Base-by-base conservation (phyloP, 2,329 filamentous ascomycete species). In the Xylaria sp. region DNA sequence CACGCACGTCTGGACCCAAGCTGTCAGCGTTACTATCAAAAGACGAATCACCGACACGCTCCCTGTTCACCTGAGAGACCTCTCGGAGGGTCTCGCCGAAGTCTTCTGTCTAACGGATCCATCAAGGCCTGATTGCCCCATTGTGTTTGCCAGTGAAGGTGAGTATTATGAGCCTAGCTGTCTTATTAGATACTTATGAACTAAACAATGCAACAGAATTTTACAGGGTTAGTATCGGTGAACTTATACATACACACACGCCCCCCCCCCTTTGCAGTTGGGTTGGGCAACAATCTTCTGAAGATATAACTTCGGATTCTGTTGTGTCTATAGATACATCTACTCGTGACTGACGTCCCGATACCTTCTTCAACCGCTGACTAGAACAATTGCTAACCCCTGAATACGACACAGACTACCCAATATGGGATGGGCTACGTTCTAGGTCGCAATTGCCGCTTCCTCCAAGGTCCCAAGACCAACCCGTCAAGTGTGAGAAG, bases 71-170 rank as follows among this genome's bases (percentile, higher is more conserved):
- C 73, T 90, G 20, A 78, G 82, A 40, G 85, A 89, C 41, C 81
- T 87, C n/a, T 89, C 87, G 0, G 88, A 92, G 68, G 88, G 88
- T 0, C 69, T 92, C 54, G 89, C 88, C 0, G 88, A 92, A 66
- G 88, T 90, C 0, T 92, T 91, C 62, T 92, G 88, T 66, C 70
- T 92, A 50, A 89, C 87, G 0, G 89, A 92, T 67, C 88, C 89
- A 7, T 88, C 86, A 1, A 76, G 88, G 52, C 76, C 80, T 1
- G 89, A 91, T 57, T 91, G 91, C 65, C 89, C 88, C 0, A 89
- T 92, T 55, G 83, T 91, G 1, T 90, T 91, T 70, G 87, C 87
- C 6, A 91, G 87, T 2, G 86, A 90, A 78, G 86, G 86, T 88
- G 66, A 57, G 69, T 64, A 9, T 6, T 21, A 37, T 13, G 16